A percentile compares a stretch with the other conserved stretches of the same genome.
Evolutionary conservation across 345 rosid species (phyloP).

Genomic region (Noccaea bulbosa): DNA sequence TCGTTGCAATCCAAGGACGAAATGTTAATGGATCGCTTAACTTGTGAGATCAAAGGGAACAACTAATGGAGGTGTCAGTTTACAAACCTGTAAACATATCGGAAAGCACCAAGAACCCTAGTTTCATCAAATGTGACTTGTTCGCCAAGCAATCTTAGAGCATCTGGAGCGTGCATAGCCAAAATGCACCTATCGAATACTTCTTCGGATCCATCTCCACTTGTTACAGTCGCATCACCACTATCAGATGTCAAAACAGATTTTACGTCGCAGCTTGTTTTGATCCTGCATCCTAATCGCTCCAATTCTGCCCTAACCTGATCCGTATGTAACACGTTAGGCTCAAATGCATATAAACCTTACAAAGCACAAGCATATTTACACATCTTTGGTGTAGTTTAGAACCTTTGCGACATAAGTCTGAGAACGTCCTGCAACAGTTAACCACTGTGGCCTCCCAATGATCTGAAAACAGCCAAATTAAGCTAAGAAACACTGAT

Average conservation of each 20-base stretch:
- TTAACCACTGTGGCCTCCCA: slow-evolving; percentile 94
- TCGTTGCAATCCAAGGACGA: slow-evolving; percentile 53
- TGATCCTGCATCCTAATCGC: slow-evolving; percentile 65
- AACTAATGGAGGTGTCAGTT: slow-evolving; percentile 7
- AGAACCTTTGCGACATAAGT: slow-evolving; percentile 69
- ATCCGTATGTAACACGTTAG: slow-evolving; percentile 8
- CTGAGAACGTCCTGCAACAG: slow-evolving; percentile 71
- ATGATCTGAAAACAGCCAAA: slow-evolving; percentile 53
- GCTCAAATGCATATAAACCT: background rate
- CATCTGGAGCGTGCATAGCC: slow-evolving; percentile 83
- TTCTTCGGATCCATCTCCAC: slow-evolving; percentile 58
- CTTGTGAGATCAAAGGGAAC: background rate
- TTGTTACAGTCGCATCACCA: slow-evolving; percentile 54
- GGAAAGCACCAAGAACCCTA: slow-evolving; percentile 87
- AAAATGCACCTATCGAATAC: slow-evolving; percentile 58
- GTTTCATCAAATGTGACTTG: slow-evolving; percentile 73
- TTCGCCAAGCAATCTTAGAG: slow-evolving; percentile 61
- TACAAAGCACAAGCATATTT: background rate
- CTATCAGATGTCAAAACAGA: slow-evolving; percentile 52
- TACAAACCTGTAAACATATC: slow-evolving; percentile 70
- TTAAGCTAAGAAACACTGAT: slow-evolving; percentile 11
- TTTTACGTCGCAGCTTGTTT: slow-evolving; percentile 57
- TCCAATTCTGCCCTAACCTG: slow-evolving; percentile 75
- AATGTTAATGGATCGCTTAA: background rate
- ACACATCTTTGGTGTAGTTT: background rate